Percentiles rank a stretch among this genome's conserved stretches.
Evolutionary conservation across 2,329 filamentous ascomycete genomes (phyloP).

Genomic region (Paracorniculantispora psalliotae): DNA sequence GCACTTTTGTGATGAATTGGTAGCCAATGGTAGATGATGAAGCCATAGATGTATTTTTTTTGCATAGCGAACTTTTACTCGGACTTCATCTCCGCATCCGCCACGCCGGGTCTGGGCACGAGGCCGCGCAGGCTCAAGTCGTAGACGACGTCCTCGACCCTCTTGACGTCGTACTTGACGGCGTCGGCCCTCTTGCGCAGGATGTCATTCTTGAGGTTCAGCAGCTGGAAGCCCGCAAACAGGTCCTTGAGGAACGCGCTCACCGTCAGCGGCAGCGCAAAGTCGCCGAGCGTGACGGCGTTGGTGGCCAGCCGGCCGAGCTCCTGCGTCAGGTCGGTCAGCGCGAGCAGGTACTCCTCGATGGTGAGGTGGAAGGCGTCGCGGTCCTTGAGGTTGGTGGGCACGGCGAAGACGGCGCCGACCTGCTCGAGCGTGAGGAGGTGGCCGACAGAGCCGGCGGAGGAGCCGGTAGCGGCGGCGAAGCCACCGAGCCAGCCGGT

Average conservation of each 20-base stretch:
- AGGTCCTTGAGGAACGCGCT: conserved; percentile 91
- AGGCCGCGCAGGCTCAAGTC: conserved; percentile 85
- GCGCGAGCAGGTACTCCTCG: conserved; percentile 89
- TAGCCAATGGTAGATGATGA: neutral
- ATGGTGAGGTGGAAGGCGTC: conserved; percentile 95
- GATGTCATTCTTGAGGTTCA: conserved; percentile 95
- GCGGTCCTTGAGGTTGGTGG: conserved; percentile 82
- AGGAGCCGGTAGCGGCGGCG: conserved; percentile 42
- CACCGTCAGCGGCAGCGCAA: conserved; percentile 78
- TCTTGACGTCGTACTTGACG: conserved; percentile 97
- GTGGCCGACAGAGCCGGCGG: conserved; percentile 50
- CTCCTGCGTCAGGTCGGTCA: conserved; percentile 86
- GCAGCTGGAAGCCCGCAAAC: conserved; percentile 90
- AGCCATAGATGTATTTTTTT: neutral
- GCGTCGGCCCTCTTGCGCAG: conserved; percentile 83
- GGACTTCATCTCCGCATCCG: conserved; percentile 35
- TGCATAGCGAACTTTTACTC: conserved; percentile 22
- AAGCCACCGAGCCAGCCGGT: conserved; percentile 77
- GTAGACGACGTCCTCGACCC: conserved; percentile 97
- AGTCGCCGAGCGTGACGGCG: conserved; percentile 87
- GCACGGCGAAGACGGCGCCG: conserved; percentile 73
- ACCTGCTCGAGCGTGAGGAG: conserved; percentile 87
- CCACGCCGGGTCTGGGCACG: conserved; percentile 47
- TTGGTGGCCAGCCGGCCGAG: conserved; percentile 88
- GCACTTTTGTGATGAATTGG: neutral